Base-by-base conservation (phyloP, 2,329 filamentous ascomycete genomes). In the Aureobasidium sp. region DNA sequence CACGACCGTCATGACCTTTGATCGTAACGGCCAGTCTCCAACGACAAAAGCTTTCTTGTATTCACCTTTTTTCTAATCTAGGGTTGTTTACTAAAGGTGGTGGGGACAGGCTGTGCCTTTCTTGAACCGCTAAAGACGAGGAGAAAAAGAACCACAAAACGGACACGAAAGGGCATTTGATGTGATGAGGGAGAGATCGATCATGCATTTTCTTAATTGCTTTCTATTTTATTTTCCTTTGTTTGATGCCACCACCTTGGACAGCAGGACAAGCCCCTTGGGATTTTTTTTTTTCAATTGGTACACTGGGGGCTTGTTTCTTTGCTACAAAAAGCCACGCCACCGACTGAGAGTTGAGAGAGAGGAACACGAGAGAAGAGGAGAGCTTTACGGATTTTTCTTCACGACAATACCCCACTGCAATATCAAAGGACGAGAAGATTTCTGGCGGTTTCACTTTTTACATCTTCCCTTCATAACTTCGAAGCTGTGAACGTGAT, bases 1-100 rank as follows among this genome's bases (percentile, higher is more conserved):
- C 44, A 59, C 57, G 57, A 59, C 57, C 57, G 57, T 59, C 57
- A 59, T 50, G 57, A 59, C 57, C 57, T 59, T 58, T 59, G 41
- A 54, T 54, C 50, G 50, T 37, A 54, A 54, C 50, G 50, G 50
- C 50, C 37, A 42, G 50, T 54, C 50, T 42, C 50, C 50, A 54
- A 54, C 25, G n/a, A 54, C 29, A 54, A 54, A 53, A 41, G 50
- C 50, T 34, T 57, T 48, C 34, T 59, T 59, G 53, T 57, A 57
- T 57, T 29, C 39, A 57, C 39, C 42, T 59, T 59, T 37, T n/a
- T 30, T 11, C n/a, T 25, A 34, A 48, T 47, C 30, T 29, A 25
- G 53, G 41, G 53, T 44, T 45, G 39, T 44, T 36, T 57, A 57
- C 53, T 44, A 34, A 10, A 53, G 50, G 37, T 54, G 50, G 50